phyloP scores from a whole-genome alignment of 2,329 filamentous ascomycete species.

The Sporothrix brasiliensis region DNA sequence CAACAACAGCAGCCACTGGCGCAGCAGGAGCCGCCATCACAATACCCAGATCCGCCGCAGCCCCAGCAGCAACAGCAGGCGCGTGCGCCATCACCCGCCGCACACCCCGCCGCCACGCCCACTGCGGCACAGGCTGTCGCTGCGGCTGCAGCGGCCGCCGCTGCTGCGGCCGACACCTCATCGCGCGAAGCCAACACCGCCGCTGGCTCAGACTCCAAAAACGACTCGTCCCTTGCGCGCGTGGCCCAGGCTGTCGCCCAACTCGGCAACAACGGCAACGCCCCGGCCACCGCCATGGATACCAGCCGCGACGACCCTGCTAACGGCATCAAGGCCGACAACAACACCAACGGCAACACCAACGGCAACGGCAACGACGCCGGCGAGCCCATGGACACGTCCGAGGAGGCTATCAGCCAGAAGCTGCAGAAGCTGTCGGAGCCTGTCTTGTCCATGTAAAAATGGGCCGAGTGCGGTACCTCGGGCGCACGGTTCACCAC shows the following conservation, averaged over 20 bases:
- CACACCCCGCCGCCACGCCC: background rate
- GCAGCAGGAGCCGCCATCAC: background rate
- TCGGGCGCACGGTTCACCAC: background rate
- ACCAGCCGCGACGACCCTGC: background rate
- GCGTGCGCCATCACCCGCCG: background rate
- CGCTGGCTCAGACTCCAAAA: conserved; percentile 1
- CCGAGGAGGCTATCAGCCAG: conserved; percentile 15
- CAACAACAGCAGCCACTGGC: conserved; percentile 9
- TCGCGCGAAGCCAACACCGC: background rate
- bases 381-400: conserved; percentile 32
- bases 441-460: conserved; percentile 13
- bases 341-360: background rate
- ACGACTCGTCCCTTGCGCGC: conserved; percentile 48
- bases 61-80: conserved; percentile 4
- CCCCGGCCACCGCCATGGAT: background rate
- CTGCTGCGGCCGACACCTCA: background rate
- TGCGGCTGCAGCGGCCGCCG: background rate
- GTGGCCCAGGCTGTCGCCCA: conserved; percentile 53
- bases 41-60: conserved; percentile 7
- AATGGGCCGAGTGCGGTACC: background rate
- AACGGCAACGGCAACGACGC: background rate
- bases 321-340: background rate
- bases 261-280: conserved; percentile 32
- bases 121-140: conserved; percentile 3
- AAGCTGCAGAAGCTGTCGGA: conserved; percentile 22